Base-by-base conservation (phyloP, 2,329 filamentous ascomycete genomes). In the Apiospora sp. region DNA sequence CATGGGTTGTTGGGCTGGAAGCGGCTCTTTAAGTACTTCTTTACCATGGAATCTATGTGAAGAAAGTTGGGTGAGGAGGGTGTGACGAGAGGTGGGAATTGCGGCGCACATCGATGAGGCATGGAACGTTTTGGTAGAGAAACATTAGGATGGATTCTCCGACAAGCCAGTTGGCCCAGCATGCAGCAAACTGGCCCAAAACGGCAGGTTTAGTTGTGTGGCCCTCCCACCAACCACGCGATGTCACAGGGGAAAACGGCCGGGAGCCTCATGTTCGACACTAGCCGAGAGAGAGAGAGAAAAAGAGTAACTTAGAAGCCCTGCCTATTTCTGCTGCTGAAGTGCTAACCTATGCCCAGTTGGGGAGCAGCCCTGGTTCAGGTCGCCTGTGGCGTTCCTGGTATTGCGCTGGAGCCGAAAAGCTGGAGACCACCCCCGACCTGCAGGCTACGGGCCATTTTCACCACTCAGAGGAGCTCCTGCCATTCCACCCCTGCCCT, bases 191-290 rank as follows among this genome's bases (percentile, higher is more conserved):
- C n/a, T n/a, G n/a, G n/a, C n/a, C n/a, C n/a, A n/a, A n/a, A n/a
- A n/a, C n/a, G n/a, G n/a, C n/a, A n/a, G n/a, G n/a, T n/a, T n/a
- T n/a, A n/a, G 27, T 4, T 8, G 34, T 10, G 54, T 61, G 54
- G 54, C 54, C 54, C 54, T n/a, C n/a, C n/a, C n/a, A n/a, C n/a
- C n/a, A n/a, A n/a, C 58, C 30, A 64, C 58, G 58, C 58, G 58
- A 64, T 64, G 58, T 64, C 30, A 64, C 58, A 41, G 8, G 16
- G 34, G 58, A n/a, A 64, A 41, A 64, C 34, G 34, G 34, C 30
- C 54, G 30, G 30, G 30, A 22, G 30, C 27, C 30, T 34, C 30
- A 61, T 61, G 58, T 64, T 64, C 58, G 34, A n/a, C 58, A 41
- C 30, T 41, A 64, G 16, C 43, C 43, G 13, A 19, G 43, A 46